Evolutionary conservation across 495 filamentous ascomycete genomes (phyloP), one percentile per base, ranked within the genome.

Genomic region (Penicillium egyptiacum): DNA sequence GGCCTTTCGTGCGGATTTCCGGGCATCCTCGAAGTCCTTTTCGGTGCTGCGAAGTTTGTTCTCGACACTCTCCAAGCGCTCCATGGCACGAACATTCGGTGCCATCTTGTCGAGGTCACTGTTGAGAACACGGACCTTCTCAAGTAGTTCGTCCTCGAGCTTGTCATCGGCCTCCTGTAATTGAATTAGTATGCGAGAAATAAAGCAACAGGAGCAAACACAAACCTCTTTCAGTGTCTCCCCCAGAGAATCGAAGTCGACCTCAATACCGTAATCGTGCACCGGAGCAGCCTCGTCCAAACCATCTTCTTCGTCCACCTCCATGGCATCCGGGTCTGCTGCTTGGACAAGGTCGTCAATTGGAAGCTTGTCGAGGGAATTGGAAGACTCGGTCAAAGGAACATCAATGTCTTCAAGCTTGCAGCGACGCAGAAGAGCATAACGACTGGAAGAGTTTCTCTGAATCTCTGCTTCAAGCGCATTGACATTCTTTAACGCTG

Each of bases 41-140:
- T 96, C 91, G 3, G 91, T 95, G 46, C 85, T 79, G 56, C 90
- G 86, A 41, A 97, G 89, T 45, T 92, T 87, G 55, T 84, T 83
- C 68, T 93, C 86, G 17, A 96, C 91, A 5, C 81, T 87, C 65
- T 92, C 88, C 4, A 99, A 79, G n/a, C 92, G 88, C 60, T 97
- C 92, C 70, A 92, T 88, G 26, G 93, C 93, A 62, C 92, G 89
- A 82, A 96, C 92, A 70, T 99, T 98, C 25, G 93, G 93, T 55
- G 92, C 88, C 75, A 97, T 89, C 67, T 92, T 92, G 59, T 96
- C 91, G 31, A 99, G 83, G 63, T 96, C 90, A 50, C 75, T 74
- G 37, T 86, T 86, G 9, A 98, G 79, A 30, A 79, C 74, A 37
- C 81, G 77, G 60, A 98, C 89, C 67, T 86, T 86, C 41, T 93